Evolutionary conservation across 371 early-diverging fungal species (phyloP).

Genomic region (Apophysomyces elegans): DNA sequence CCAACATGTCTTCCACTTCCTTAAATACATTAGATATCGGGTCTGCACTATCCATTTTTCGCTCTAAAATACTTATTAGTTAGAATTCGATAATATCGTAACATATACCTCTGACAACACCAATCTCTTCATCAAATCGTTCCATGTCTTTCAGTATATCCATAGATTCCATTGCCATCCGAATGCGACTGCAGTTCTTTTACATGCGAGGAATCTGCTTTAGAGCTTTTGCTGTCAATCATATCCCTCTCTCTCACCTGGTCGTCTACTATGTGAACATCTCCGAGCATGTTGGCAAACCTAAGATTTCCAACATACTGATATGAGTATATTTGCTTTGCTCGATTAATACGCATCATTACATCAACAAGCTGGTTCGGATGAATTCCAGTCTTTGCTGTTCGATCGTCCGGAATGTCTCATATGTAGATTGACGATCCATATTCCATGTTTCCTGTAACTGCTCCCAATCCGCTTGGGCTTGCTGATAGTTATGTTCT

Average conservation of each 20-base stretch:
- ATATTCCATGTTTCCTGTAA: constrained; percentile 21
- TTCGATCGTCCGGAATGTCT: constrained; percentile 26
- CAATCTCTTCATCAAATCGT: constrained; percentile 10
- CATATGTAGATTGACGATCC: constrained; percentile 29
- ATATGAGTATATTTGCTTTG: background rate
- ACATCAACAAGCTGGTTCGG: constrained; percentile 32
- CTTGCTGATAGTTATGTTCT: constrained; percentile 23
- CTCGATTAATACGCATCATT: constrained; percentile 3
- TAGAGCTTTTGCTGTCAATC: background rate
- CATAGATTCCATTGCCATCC: constrained; percentile 27
- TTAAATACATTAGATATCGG: constrained; percentile 22
- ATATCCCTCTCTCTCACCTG: constrained; percentile 19
- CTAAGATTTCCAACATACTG: constrained; percentile 8
- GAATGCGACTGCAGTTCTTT: constrained; percentile 30
- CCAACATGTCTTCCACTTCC: constrained; percentile 24
- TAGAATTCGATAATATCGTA: background rate
- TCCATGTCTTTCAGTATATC: constrained; percentile 31
- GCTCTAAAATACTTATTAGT: background rate
- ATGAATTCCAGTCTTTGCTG: constrained; percentile 28
- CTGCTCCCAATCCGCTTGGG: constrained; percentile 15
- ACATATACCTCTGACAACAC: constrained; percentile 3
- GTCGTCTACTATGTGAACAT: constrained; percentile 32
- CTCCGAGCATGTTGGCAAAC: constrained; percentile 36
- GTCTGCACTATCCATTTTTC: constrained; percentile 2
- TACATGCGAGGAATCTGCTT: too few relatives aligned